A percentile compares a stretch with the other conserved stretches of the same genome.
Conservation (phyloP, 306 rosid species). For the Cucumis cinereus region DNA sequence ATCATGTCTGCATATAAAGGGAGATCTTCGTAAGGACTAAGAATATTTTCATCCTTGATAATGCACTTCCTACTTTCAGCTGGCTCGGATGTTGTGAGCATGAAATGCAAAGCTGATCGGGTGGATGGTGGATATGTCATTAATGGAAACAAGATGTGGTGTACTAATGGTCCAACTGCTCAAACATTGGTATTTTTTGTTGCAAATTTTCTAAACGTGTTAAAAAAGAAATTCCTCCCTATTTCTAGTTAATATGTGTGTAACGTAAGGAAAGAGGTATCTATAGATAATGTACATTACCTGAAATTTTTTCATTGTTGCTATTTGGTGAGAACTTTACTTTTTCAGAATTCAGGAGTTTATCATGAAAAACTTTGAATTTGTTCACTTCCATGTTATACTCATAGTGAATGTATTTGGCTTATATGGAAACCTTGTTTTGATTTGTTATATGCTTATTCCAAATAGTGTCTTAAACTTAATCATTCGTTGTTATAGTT, state of each 20-base stretch:
- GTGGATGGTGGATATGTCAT: conserved; percentile 73
- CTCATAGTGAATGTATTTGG: not conserved
- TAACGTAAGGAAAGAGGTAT: not conserved
- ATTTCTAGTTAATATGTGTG: not conserved
- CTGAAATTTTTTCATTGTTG: not conserved
- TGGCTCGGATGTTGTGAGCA: conserved; percentile 98
- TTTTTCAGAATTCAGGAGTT: not conserved
- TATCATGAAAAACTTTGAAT: not conserved
- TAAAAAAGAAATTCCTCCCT: not conserved
- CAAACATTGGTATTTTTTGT: conserved; percentile 59
- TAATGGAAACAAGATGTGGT: conserved; percentile 97
- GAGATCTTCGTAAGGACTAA: conserved; percentile 8
- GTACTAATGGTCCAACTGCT: conserved; percentile 92
- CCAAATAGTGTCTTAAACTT: not conserved
- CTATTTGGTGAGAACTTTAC: not conserved
- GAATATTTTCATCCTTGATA: conserved; percentile 7
- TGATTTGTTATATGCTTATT: not conserved
- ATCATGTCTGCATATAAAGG: not conserved
- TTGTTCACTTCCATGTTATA: not conserved
- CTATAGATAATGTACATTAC: not conserved
- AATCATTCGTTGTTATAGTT: not conserved
- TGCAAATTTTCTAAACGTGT: not conserved
- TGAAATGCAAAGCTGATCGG: conserved; percentile 91
- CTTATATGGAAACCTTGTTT: not conserved
- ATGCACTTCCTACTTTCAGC: conserved; percentile 26